Evolutionary conservation across 2,329 filamentous ascomycete genomes (phyloP), one percentile per base, ranked within the genome.

Genomic region (Diaporthe sp.): DNA sequence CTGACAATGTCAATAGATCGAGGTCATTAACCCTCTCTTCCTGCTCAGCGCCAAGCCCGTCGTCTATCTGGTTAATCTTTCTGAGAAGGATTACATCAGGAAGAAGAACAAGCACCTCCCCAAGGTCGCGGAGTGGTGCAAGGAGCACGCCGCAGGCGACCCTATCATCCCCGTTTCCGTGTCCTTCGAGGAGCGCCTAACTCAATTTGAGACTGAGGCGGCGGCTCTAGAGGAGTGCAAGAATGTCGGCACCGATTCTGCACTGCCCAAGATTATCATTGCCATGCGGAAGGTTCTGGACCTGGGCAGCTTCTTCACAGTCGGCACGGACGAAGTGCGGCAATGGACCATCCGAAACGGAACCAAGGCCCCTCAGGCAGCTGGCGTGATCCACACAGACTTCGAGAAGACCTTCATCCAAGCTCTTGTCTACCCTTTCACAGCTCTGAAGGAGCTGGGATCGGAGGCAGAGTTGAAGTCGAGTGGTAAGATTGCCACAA

Each of bases 401-500:
- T 98, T 99, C 79, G 97, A 99, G 86, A 99, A 99, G 92, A 99
- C 97, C 0, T 99, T 99, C 84, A 99, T 99, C 81, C 97, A 99
- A 87, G 94, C 90, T 78, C 90, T 99, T 78, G 95, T 98, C 42
- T 98, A 98, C 88, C 98, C 98, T 88, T 99, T 92, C 86, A 88
- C 84, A 37, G 87, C 90, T 2, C 88, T 99, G 72, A 95, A 93
- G 87, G 97, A 98, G 86, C 88, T 94, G 67, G 96, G 96, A 71
- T 95, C 98, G 78, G 97, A 99, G 88, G 88, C 92, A 34, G 91
- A 94, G 79, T 94, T 98, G 79, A 98, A 96, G 89, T 91, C 96
- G 37, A 96, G 96, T 86, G 97, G 97, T 81, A 99, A 99, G 89
- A 86, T 99, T 79, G 94, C 98, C 93, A 98, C 96, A 75, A 99